phyloP scores from a whole-genome alignment of 495 filamentous ascomycete genomes.

The Saxophila tyrrhenica region DNA sequence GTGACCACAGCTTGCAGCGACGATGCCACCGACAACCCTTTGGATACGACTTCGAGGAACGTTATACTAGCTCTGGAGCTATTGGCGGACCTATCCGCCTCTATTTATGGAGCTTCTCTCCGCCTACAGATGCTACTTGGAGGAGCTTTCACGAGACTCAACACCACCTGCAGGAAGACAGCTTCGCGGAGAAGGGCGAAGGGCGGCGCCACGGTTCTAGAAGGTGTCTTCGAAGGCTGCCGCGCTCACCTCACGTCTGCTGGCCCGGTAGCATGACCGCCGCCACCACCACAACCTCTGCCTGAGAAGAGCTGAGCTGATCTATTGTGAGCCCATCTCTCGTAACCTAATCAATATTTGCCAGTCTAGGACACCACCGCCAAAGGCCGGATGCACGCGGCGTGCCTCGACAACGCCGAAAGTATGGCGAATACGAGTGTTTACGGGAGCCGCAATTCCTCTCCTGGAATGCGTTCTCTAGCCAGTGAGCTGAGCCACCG shows the following conservation, averaged over 20 bases:
- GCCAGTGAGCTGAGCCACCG: neutral
- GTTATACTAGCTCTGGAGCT: neutral
- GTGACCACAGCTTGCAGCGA: no score
- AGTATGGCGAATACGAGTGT: neutral
- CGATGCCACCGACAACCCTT: no score
- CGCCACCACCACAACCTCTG: neutral
- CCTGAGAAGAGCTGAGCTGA: neutral
- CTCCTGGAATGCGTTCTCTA: neutral
- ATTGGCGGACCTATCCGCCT: neutral
- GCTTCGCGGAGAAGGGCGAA: neutral
- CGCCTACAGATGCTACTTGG: no score
- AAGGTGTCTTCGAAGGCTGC: neutral
- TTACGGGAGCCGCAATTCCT: neutral
- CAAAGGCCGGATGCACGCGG: neutral
- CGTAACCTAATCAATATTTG: neutral
- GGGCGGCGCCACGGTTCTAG: neutral
- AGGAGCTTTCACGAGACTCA: neutral
- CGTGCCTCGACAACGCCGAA: neutral
- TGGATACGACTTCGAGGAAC: neutral
- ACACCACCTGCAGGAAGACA: neutral
- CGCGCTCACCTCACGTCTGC: neutral
- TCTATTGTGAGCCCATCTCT: no score
- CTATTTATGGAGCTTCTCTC: neutral
- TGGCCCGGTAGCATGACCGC: neutral
- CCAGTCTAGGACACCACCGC: neutral